Conservation (phyloP, 179 eudicot genomes). For the Patellifolia procumbens region DNA sequence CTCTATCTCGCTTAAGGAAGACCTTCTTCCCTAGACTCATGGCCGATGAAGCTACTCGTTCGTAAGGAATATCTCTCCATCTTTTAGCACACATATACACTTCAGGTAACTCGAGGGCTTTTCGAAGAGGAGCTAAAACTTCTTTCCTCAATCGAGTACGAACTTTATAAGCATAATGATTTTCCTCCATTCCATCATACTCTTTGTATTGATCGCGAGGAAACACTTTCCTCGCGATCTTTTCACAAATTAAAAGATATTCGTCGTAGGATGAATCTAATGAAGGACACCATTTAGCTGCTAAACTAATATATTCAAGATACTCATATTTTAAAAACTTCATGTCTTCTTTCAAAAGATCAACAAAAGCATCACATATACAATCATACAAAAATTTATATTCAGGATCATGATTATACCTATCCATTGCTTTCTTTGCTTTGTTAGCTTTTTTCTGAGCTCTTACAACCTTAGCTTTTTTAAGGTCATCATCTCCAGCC, state of each 20-base stretch:
- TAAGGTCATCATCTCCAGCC: background rate
- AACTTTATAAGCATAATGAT: slow-evolving; percentile 40
- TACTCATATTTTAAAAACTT: slow-evolving; percentile 21
- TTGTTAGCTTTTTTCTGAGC: slow-evolving; percentile 23
- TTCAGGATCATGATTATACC: slow-evolving; percentile 35
- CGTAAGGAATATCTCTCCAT: slow-evolving; percentile 48
- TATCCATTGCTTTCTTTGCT: slow-evolving; percentile 34
- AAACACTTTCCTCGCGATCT: slow-evolving; percentile 46
- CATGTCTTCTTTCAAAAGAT: slow-evolving; percentile 36
- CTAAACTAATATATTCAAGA: slow-evolving; percentile 34
- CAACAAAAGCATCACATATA: slow-evolving; percentile 44
- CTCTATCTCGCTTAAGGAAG: slow-evolving; percentile 36
- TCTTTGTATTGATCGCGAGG: slow-evolving; percentile 37
- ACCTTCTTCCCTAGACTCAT: slow-evolving; percentile 43
- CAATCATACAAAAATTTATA: slow-evolving; percentile 39
- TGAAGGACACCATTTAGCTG: slow-evolving; percentile 62
- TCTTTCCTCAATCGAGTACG: slow-evolving; percentile 53
- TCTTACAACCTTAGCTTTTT: slow-evolving; percentile 23
- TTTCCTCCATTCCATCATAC: slow-evolving; percentile 42
- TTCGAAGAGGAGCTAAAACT: slow-evolving; percentile 49
- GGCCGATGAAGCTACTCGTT: slow-evolving; percentile 48
- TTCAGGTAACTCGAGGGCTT: slow-evolving; percentile 51
- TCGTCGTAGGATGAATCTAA: slow-evolving; percentile 46
- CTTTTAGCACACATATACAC: slow-evolving; percentile 41
- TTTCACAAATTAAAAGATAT: slow-evolving; percentile 42